Evolutionary conservation across 805 yeast genomes (phyloP), one percentile per base, ranked within the genome.

Genomic region (Hanseniaspora jakobsenii): DNA sequence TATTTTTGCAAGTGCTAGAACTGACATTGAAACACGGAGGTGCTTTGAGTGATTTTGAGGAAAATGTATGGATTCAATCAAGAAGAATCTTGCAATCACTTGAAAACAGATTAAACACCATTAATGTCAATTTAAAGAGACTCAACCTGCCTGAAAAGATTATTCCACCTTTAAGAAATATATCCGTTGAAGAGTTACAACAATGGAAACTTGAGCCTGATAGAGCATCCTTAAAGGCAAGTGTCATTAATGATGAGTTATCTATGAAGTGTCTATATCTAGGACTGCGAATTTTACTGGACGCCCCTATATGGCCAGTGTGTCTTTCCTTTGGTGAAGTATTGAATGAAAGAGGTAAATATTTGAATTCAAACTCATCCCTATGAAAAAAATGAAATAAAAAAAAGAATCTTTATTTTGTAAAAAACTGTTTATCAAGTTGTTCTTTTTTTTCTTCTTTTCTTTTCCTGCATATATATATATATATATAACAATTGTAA

Each of bases 251-350:
- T 39, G 73, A 74, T 12, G 65, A 71, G 55, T 64, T 74, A 42
- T 73, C 78, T 16, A 66, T 71, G 40, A 71, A 77, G 55, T 68
- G 78, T 17, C 60, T 81, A 32, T 77, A 78, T 46, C 60, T 81
- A 30, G 93, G 91, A 32, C 81, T 81, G 10, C 65, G 85, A 52
- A 78, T 81, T 24, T 65, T 81, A 41, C 85, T 86, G 3, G 91
- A 81, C 64, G 87, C 87, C 0, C 91, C 91, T 13, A 79, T 81
- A 21, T 81, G 93, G 93, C 91, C 91, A 0, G 70, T 81, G 40
- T 82, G 86, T 1, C 63, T 81, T 58, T 72, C 78, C 16, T 79
- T 81, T 64, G 89, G 89, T 0, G 89, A 81, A 27, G 39, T 42
- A 7, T 22, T 42, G n/a, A 42, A 42, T 26, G 46, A 42, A 23